A percentile compares a stretch with the other conserved stretches of the same genome.
phyloP scores from a whole-genome alignment of 108 stramenopile species.

The Fistulifera pelliculosa region DNA sequence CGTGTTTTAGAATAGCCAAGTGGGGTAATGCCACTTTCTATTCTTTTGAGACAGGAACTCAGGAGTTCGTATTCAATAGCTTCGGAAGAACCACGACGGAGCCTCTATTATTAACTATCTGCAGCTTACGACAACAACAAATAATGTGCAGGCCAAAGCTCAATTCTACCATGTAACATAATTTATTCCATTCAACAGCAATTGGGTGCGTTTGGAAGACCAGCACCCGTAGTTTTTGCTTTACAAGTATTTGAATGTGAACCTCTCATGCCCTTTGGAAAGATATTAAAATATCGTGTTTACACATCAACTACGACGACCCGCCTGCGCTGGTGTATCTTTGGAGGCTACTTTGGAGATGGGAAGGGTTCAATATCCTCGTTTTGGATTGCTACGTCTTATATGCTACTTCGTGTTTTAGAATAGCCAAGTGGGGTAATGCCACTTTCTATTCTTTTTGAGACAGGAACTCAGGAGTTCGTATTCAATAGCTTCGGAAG shows the following conservation, averaged over 20 bases:
- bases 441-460: too few species aligned
- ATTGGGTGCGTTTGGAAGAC: too few species aligned
- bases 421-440: background rate
- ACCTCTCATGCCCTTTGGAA: constrained; percentile 66
- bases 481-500: too few species aligned
- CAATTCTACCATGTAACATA: too few species aligned
- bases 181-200: too few species aligned
- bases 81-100: too few species aligned
- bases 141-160: too few species aligned
- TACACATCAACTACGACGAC: constrained; percentile 49
- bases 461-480: too few species aligned
- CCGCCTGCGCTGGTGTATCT: constrained; percentile 32
- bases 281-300: constrained; percentile 40
- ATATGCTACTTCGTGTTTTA: constrained; percentile 15
- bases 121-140: too few species aligned
- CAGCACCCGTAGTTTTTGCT: background rate
- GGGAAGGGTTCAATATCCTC: constrained; percentile 52
- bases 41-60: too few species aligned
- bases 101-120: too few species aligned
- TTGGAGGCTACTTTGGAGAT: constrained; percentile 49
- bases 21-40: background rate
- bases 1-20: constrained; percentile 5
- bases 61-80: too few species aligned
- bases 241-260: constrained; percentile 59
- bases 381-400: constrained; percentile 25